Conservation (phyloP, 2,329 filamentous ascomycete genomes). For the Fusarium concolor region DNA sequence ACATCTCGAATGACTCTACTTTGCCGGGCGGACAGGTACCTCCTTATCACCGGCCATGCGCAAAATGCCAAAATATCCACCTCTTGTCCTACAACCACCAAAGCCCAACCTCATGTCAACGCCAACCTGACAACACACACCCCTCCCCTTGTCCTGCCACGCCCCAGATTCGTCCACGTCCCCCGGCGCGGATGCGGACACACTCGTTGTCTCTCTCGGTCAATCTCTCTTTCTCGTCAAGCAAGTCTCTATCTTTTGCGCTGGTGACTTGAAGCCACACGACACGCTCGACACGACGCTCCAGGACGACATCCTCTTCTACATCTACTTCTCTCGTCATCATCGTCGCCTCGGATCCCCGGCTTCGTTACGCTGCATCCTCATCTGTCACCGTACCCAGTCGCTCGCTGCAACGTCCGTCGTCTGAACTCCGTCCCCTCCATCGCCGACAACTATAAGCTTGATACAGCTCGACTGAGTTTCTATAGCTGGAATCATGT, state of each 20-base stretch:
- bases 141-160: conserved; percentile 44
- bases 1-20: background rate
- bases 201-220: conserved; percentile 37
- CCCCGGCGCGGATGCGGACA: conserved; percentile 44
- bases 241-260: conserved; percentile 37
- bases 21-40: background rate
- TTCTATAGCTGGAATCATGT: conserved; percentile 63
- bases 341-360: conserved; percentile 23
- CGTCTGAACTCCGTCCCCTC: conserved; percentile 24
- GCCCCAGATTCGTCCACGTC: conserved; percentile 45
- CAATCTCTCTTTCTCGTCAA: conserved; percentile 35
- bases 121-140: conserved; percentile 34
- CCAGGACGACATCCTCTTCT: conserved; percentile 27
- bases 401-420: conserved; percentile 35
- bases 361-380: conserved; percentile 6
- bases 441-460: conserved; percentile 12
- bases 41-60: conserved; percentile 9
- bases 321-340: conserved; percentile 10
- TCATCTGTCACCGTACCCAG: conserved; percentile 36
- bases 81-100: conserved; percentile 32
- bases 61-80: conserved; percentile 27
- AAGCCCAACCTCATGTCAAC: conserved; percentile 35
- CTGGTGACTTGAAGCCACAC: conserved; percentile 36
- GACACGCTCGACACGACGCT: conserved; percentile 15
- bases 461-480: conserved; percentile 23